phyloP scores from a whole-genome alignment of 257 asterid species.

The Solanum microdontum region DNA sequence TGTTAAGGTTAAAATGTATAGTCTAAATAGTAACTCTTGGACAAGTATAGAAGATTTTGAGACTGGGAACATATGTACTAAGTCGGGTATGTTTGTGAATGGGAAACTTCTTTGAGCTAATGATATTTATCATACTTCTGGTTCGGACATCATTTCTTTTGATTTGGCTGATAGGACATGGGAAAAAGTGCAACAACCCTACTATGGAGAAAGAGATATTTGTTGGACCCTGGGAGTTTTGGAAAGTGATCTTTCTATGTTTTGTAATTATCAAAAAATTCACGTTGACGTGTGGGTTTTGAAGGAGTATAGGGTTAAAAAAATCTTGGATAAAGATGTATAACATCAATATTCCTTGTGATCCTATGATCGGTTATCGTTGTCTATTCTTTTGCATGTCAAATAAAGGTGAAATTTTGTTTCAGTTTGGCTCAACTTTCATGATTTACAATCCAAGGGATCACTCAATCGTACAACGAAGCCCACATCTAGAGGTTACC shows the following conservation, averaged over 20 bases:
- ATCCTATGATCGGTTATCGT: not conserved
- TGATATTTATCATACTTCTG: not conserved
- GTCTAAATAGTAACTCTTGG: not conserved
- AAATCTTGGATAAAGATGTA: slow-evolving; percentile 20
- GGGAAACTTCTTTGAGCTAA: not conserved
- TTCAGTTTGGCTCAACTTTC: not conserved
- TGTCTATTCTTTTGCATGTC: not conserved
- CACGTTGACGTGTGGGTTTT: slow-evolving; percentile 13
- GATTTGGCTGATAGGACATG: not conserved
- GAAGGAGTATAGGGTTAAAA: slow-evolving; percentile 16
- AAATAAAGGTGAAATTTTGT: not conserved
- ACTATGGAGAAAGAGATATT: not conserved
- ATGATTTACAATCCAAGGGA: not conserved
- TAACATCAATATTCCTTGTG: not conserved
- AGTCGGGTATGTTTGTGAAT: not conserved
- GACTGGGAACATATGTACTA: not conserved
- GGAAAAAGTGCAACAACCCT: not conserved
- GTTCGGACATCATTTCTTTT: not conserved
- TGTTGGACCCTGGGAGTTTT: not conserved
- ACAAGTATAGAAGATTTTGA: not conserved
- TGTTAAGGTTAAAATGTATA: not conserved
- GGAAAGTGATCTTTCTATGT: slow-evolving; percentile 1
- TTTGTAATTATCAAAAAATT: not conserved
- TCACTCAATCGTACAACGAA: not conserved
- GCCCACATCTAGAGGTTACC: not conserved